Evolutionary conservation across 2,329 filamentous ascomycete genomes (phyloP), one percentile per base, ranked within the genome.

Genomic region (Aspergillus jensenii): DNA sequence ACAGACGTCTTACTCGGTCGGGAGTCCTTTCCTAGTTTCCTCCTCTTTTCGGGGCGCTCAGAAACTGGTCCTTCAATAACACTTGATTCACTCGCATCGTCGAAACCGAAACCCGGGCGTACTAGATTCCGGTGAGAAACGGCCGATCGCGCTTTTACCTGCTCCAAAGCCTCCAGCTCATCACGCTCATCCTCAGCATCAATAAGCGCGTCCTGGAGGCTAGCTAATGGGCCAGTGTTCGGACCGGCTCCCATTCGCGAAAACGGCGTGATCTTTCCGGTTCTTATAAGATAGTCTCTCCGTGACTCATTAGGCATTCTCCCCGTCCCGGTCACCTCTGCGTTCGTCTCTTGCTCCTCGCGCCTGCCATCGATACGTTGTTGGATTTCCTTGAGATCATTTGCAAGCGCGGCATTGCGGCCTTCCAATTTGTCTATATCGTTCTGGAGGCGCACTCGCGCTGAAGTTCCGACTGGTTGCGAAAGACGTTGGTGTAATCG

Each of bases 181-280:
- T 81, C 77, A 2, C 81, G 77, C 76, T 82, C 90, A 57, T 91
- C 88, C 69, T 96, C 92, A 0, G 90, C 91, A 70, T 96, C 90
- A 14, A 93, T 78, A 58, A 96, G 83, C 2, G 88, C 89, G 68
- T 93, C 87, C 11, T 89, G 88, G 15, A 96, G 79, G 59, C 87
- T 88, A 2, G 88, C 88, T 45, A 87, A 82, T 3, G 87, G 81
- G 3, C 83, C 85, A 27, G 84, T 79, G 3, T 81, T 69, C 23
- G 68, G 81, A 2, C 87, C 81, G 14, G 85, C 82, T 25, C 86
- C 86, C 66, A 96, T 84, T 62, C 88, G 90, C 7, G 92, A 90
- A 69, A 99, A 99, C 0, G 95, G 95, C 0, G 95, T 99, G 65
- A 99, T 98, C 76, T 98, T 98, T 60, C 95, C 95, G 0, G 93